Percentiles rank a stretch among this genome's conserved stretches.
phyloP scores from a whole-genome alignment of 176 grass and related monocot species.

The Musa acuminata region DNA sequence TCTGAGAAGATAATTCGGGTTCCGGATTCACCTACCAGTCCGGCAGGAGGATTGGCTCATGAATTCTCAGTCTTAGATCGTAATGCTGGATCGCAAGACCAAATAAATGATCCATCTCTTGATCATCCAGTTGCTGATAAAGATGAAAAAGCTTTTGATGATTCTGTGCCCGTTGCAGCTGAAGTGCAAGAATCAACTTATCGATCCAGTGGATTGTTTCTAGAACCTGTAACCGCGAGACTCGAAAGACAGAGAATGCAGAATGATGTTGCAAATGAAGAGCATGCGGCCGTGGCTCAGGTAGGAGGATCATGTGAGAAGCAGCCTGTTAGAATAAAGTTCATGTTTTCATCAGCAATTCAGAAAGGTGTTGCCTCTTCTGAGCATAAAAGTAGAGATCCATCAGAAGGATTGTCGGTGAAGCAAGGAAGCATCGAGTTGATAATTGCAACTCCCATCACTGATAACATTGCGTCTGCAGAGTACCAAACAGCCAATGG shows the following conservation, averaged over 20 bases:
- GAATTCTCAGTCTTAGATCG: not conserved
- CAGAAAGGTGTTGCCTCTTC: not conserved
- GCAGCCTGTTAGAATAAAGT: too few relatives aligned
- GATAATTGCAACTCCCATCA: too few relatives aligned
- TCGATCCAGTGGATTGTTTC: too few relatives aligned
- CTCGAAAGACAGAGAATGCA: too few relatives aligned
- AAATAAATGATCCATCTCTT: slow-evolving; percentile 4
- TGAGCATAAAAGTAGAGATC: not conserved
- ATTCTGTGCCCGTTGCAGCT: not conserved
- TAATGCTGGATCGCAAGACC: not conserved
- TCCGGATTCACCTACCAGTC: slow-evolving; percentile 23
- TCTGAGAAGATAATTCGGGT: slow-evolving; percentile 22
- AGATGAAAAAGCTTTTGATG: not conserved
- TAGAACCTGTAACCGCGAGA: too few relatives aligned
- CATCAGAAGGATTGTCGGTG: not conserved
- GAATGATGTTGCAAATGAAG: too few relatives aligned
- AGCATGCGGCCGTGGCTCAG: too few relatives aligned
- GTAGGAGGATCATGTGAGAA: too few relatives aligned
- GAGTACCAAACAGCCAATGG: not conserved
- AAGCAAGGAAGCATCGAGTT: too few relatives aligned
- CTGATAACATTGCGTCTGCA: not conserved
- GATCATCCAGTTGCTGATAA: slow-evolving; percentile 2
- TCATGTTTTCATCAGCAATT: not conserved
- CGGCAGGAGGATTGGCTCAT: slow-evolving; percentile 17
- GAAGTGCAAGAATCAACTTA: too few relatives aligned